Percentiles rank a stretch among this genome's conserved stretches.
These are phyloP conservation scores for Apiospora kogelbergensis DNA, from an alignment of 2,329 filamentous ascomycete species.

Conservation along the genomic window DNA sequence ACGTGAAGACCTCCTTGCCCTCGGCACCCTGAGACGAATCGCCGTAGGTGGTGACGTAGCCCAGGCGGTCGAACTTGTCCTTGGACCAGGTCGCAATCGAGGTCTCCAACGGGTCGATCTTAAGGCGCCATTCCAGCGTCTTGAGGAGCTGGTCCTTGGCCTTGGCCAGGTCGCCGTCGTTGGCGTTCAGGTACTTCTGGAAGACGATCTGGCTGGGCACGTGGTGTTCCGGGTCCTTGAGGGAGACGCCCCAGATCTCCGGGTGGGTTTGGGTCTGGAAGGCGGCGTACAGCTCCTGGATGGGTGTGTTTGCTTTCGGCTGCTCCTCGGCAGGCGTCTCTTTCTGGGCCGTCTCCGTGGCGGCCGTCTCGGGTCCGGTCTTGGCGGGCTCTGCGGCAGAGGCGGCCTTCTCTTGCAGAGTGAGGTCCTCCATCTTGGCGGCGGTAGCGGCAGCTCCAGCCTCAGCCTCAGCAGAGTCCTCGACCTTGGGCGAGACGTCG, in stretches of 20 bases:
- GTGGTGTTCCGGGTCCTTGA: slow-evolving; percentile 53
- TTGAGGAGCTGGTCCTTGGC: slow-evolving; percentile 76
- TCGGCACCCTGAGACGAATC: slow-evolving; percentile 21
- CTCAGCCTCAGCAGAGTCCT: neutral
- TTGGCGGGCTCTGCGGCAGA: neutral
- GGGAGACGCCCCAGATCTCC: slow-evolving; percentile 85
- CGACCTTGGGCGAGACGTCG: neutral
- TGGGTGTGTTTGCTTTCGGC: slow-evolving; percentile 15
- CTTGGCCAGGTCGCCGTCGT: slow-evolving; percentile 70
- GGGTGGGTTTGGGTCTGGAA: slow-evolving; percentile 47
- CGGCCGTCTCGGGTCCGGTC: neutral
- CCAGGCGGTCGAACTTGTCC: slow-evolving; percentile 73
- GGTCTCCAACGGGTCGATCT: slow-evolving; percentile 68
- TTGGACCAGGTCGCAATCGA: slow-evolving; percentile 64
- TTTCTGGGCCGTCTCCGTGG: neutral
- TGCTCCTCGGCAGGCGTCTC: neutral
- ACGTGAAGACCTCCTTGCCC: slow-evolving; percentile 70
- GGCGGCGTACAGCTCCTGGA: slow-evolving; percentile 31
- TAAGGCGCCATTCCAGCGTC: slow-evolving; percentile 81
- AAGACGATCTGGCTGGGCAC: slow-evolving; percentile 80
- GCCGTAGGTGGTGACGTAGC: slow-evolving; percentile 73
- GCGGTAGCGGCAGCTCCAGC: neutral
- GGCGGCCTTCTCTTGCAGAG: neutral
- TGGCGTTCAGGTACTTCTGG: slow-evolving; percentile 92
- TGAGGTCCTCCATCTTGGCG: neutral